Base-by-base conservation (phyloP, 768 basidiomycete genomes). In the Kwoniella sp. region DNA sequence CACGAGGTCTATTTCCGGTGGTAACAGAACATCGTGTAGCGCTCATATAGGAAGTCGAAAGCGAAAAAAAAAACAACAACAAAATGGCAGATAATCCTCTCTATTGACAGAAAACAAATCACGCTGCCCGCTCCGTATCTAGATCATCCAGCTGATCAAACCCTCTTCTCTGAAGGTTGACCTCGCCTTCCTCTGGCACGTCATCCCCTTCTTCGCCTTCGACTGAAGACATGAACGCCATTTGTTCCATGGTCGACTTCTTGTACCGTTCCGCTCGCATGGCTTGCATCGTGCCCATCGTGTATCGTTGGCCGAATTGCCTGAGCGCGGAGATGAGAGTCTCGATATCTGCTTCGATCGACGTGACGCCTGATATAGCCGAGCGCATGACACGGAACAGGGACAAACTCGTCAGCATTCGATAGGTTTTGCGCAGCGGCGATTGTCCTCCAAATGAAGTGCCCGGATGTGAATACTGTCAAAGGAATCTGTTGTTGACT, bases 281-380 rank as follows among this genome's bases (percentile, higher is more conserved):
- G 0, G 71, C 75, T 41, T 77, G 75, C 30, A 66, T 59, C 31
- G 62, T 55, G 1, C 69, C 69, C 20, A 77, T 56, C n/a, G 68
- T 64, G 37, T 73, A 67, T 41, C 66, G 34, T 45, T 55, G 51
- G 20, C 75, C 75, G 30, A 72, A 70, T 13, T 56, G 51, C 22
- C 50, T 22, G 5, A 77, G 62, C 11, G 72, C 72, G 20, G 50
- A 48, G 2, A 74, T 62, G 20, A 77, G 41, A 1, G 58, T 30
- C 41, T 74, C 69, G 4, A 77, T 54, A 25, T 77, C 75, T 2
- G 53, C 63, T 50, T 73, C 73, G 29, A 74, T 55, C 0, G 62
- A 63, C 12, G 30, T 51, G 22, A 68, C 68, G 15, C 55, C 73
- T 76, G 52, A 48, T n/a, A 28, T 25, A 23, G 34, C n/a, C n/a